Conservation (phyloP, 768 basidiomycete genomes). For the Tylopilus intermedius region DNA sequence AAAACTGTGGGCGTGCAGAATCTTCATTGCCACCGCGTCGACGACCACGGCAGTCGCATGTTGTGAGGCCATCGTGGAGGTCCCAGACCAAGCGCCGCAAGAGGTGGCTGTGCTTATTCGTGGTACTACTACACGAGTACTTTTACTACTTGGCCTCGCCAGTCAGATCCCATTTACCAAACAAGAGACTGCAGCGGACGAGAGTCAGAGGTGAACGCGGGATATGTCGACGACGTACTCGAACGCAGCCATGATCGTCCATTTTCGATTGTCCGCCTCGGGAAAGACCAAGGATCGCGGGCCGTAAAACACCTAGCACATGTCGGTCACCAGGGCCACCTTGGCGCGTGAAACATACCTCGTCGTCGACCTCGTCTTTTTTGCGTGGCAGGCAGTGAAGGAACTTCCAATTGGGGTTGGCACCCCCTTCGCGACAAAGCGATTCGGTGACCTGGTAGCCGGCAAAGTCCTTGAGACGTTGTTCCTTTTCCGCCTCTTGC, state of each 20-base stretch:
- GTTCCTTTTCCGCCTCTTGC: conserved; percentile 88
- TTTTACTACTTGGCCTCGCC: conserved; percentile 10
- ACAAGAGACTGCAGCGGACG: conserved; percentile 26
- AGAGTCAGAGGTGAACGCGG: conserved; percentile 1
- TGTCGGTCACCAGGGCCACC: neutral
- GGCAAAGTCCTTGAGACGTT: conserved; percentile 78
- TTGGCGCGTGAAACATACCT: conserved; percentile 42
- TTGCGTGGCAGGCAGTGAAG: conserved; percentile 95
- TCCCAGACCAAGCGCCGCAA: neutral
- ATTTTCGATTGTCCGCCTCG: conserved; percentile 94
- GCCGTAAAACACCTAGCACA: conserved; percentile 80
- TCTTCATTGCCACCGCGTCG: conserved; percentile 62
- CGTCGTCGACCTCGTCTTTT: conserved; percentile 89
- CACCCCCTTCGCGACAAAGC: conserved; percentile 75
- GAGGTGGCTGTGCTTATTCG: conserved; percentile 6
- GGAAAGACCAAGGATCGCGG: conserved; percentile 87
- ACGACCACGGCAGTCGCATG: conserved; percentile 53
- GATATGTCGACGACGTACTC: conserved; percentile 52
- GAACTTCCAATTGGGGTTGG: conserved; percentile 88
- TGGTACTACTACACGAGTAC: neutral
- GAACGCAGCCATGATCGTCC: conserved; percentile 92
- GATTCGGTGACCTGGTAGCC: conserved; percentile 94
- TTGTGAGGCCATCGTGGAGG: conserved; percentile 29
- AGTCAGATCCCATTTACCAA: conserved; percentile 44
- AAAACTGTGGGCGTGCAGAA: conserved; percentile 75